Percentiles rank a stretch among this genome's conserved stretches.
Conservation (phyloP, 495 filamentous ascomycete genomes). For the Talaromyces ruber region DNA sequence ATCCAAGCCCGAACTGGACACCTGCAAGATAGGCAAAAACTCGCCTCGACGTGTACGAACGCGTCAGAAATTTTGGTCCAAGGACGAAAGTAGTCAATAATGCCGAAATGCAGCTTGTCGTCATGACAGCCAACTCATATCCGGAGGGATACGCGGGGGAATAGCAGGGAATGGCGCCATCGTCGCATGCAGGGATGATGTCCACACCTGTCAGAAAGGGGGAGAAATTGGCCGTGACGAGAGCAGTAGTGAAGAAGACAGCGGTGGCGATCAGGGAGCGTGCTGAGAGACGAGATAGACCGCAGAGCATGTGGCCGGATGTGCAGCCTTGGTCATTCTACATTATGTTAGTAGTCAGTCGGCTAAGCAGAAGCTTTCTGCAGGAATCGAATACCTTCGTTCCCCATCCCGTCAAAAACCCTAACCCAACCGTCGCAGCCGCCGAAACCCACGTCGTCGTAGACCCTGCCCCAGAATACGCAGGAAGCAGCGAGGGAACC, state of each 20-base stretch:
- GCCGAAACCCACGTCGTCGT: conserved; percentile 19
- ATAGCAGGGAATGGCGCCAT: conserved; percentile 36
- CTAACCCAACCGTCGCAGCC: conserved; percentile 31
- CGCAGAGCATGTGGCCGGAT: conserved; percentile 55
- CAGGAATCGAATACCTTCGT: conserved; percentile 36
- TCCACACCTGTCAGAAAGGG: conserved; percentile 9
- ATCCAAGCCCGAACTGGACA: conserved; percentile 44
- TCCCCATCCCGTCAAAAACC: conserved; percentile 44
- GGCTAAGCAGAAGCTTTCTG: neutral
- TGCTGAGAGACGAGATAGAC: conserved; percentile 40
- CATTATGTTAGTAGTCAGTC: neutral
- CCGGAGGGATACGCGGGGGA: conserved; percentile 34
- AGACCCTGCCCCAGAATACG: conserved; percentile 18
- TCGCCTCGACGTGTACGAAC: conserved; percentile 18
- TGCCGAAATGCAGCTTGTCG: conserved; percentile 19
- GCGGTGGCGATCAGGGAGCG: conserved; percentile 45
- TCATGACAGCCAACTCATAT: conserved; percentile 26
- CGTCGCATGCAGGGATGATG: conserved; percentile 28
- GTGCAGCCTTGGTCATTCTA: conserved; percentile 48
- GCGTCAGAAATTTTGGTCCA: conserved; percentile 16
- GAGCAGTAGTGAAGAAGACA: conserved; percentile 45
- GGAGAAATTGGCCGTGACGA: conserved; percentile 39
- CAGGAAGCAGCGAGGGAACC: conserved; percentile 35
- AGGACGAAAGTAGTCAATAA: conserved; percentile 25
- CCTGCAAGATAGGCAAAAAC: conserved; percentile 36